Conservation (phyloP, 768 basidiomycete genomes). For the Mycena latifolia region DNA sequence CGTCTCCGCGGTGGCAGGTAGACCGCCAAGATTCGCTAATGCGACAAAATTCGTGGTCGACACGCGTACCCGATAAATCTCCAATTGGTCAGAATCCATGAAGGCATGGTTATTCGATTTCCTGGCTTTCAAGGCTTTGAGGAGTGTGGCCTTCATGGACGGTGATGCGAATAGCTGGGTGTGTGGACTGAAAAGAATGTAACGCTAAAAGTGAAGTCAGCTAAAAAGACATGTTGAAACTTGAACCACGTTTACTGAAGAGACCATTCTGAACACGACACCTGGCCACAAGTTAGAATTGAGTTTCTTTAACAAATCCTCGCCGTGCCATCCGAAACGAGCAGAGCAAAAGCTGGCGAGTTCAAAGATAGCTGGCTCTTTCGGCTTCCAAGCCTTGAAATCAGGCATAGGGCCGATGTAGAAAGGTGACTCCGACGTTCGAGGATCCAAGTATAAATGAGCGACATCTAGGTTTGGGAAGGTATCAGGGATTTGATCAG, state of each 20-base stretch:
- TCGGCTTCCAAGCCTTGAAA: background rate
- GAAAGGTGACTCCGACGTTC: background rate
- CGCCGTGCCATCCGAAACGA: background rate
- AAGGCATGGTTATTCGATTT: no score
- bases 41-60: no score
- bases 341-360: background rate
- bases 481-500: background rate
- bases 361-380: background rate
- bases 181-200: no score
- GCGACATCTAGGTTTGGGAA: background rate
- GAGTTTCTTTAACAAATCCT: background rate
- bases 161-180: no score
- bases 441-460: background rate
- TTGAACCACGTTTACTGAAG: background rate
- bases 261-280: background rate
- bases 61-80: no score
- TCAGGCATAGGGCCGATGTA: background rate
- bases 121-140: no score
- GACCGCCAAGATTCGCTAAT: no score
- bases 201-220: no score
- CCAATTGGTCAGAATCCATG: no score
- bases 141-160: no score
- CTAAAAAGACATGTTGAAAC: no score
- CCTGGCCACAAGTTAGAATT: slow-evolving; percentile 16
- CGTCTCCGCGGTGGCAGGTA: no score